These are phyloP conservation scores for Sclerotiophoma versabilis DNA, from an alignment of 2,329 filamentous ascomycete genomes.

Conservation along the genomic window DNA sequence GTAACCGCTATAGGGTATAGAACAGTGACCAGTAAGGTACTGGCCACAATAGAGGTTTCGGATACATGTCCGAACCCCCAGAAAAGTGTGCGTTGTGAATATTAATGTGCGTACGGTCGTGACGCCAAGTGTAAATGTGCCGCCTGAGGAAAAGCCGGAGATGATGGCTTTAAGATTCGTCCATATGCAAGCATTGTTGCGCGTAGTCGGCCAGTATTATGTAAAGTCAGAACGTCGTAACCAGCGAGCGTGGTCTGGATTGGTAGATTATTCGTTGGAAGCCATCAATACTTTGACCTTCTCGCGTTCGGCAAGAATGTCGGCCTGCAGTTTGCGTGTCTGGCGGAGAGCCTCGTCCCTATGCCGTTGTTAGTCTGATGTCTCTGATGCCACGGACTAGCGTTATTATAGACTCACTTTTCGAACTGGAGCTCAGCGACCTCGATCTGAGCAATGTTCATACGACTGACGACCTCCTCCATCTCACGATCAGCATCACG, in stretches of 20 bases:
- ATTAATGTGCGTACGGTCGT: conserved; percentile 29
- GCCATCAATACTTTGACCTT: conserved; percentile 62
- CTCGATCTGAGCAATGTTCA: conserved; percentile 84
- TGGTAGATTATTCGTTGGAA: conserved; percentile 25
- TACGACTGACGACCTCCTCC: conserved; percentile 81
- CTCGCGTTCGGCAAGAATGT: conserved; percentile 69
- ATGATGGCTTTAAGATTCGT: background rate
- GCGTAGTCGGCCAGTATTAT: conserved; percentile 20
- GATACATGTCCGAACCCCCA: conserved; percentile 17
- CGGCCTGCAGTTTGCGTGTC: conserved; percentile 72
- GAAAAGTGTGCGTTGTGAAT: conserved; percentile 24
- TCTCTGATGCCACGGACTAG: too few species aligned
- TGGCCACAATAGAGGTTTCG: conserved; percentile 19
- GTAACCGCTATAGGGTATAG: conserved; percentile 27
- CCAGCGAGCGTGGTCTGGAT: conserved; percentile 24
- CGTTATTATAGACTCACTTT: conserved; percentile 52
- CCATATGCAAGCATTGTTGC: conserved; percentile 1
- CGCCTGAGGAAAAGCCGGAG: conserved; percentile 15
- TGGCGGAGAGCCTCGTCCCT: conserved; percentile 76
- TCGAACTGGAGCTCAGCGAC: conserved; percentile 79
- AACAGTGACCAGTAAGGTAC: conserved; percentile 16
- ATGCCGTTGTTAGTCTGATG: conserved; percentile 18
- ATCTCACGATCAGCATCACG: conserved; percentile 79
- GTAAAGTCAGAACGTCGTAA: conserved; percentile 21
- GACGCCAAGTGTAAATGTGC: conserved; percentile 27